These are phyloP conservation scores for Candida palmyrensis DNA, from an alignment of 805 yeast genomes.

Conservation along the genomic window DNA sequence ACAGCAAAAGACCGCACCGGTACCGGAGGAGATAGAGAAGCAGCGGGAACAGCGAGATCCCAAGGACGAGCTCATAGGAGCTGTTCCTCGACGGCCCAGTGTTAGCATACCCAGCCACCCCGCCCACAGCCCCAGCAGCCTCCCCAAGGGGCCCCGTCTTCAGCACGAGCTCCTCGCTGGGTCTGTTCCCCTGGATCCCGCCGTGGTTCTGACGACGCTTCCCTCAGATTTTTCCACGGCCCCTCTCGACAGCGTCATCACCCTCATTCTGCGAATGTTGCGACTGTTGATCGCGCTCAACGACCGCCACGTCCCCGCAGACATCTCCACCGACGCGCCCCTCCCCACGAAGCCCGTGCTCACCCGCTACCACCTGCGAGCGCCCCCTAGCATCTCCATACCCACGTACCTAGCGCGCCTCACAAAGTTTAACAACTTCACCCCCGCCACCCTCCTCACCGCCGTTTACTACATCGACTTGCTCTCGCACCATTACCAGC, in stretches of 20 bases:
- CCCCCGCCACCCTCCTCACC: slow-evolving; percentile 74
- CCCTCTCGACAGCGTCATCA: slow-evolving; percentile 63
- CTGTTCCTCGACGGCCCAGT: background rate
- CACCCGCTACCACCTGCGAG: slow-evolving; percentile 89
- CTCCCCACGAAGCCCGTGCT: slow-evolving; percentile 43
- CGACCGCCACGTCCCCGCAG: slow-evolving; percentile 47
- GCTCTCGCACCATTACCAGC: slow-evolving; percentile 65
- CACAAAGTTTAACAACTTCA: slow-evolving; percentile 78
- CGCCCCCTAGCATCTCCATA: slow-evolving; percentile 85
- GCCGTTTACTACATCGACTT: slow-evolving; percentile 89
- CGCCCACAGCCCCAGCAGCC: background rate
- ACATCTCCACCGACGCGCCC: slow-evolving; percentile 14
- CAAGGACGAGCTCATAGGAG: background rate
- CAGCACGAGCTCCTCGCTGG: background rate
- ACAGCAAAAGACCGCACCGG: too few relatives aligned
- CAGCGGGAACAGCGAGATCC: background rate
- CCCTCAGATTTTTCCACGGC: slow-evolving; percentile 60
- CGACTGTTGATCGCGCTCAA: slow-evolving; percentile 69
- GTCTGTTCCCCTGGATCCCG: background rate
- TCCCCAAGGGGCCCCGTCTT: too few relatives aligned
- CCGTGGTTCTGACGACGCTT: slow-evolving; percentile 15
- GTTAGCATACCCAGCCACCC: background rate
- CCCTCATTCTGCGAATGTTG: slow-evolving; percentile 74
- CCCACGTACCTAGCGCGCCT: slow-evolving; percentile 71
- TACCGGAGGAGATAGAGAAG: too few relatives aligned